Evolutionary conservation across 2,329 filamentous ascomycete species (phyloP), one percentile per base, ranked within the genome.

Genomic region (Fonsecaea multimorphosa): DNA sequence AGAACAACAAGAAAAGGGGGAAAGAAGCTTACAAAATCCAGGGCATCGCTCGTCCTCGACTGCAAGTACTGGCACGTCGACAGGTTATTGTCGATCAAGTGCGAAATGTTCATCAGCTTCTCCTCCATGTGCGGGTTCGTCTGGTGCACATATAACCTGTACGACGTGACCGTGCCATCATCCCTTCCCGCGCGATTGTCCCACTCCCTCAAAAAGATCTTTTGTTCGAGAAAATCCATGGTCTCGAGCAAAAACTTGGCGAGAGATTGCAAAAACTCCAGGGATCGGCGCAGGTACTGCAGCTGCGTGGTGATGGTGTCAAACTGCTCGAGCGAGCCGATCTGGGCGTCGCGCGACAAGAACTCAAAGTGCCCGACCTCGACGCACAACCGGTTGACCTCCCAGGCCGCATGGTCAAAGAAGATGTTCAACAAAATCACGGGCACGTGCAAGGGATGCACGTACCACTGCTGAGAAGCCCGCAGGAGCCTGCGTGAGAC

Each of bases 71-170:
- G 52, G 36, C 56, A 58, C 7, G 58, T 66, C 11, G 58, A 58
- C 14, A 63, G 29, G 31, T 66, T 63, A 40, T 63, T 63, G 58
- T 66, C 58, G 46, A 66, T 66, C 52, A 66, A 44, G 36, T 63
- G 57, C 31, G 52, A 46, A 14, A 58, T 66, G 29, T 66, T 66
- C 51, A 51, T 63, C 19, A 66, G 29, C 19, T 66, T 66, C 53
- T 66, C 63, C n/a, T 66, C 58, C 57, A 66, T 63, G 16, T 66
- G 63, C 12, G 63, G 63, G 19, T 62, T 66, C 22, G 63, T 63
- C 32, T 58, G 58, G 34, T 62, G 53, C 3, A 66, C 59, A 24
- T 61, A 66, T 1, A 29, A 52, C 19, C 44, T 52, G 54, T 66
- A 63, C 31, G 53, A 38, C 7, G 46, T 34, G 16, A 51, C 16